A percentile compares a stretch with the other conserved stretches of the same genome.
Evolutionary conservation across 352 stramenopile species (phyloP).

Genomic region (Poterioochromonas sp.): DNA sequence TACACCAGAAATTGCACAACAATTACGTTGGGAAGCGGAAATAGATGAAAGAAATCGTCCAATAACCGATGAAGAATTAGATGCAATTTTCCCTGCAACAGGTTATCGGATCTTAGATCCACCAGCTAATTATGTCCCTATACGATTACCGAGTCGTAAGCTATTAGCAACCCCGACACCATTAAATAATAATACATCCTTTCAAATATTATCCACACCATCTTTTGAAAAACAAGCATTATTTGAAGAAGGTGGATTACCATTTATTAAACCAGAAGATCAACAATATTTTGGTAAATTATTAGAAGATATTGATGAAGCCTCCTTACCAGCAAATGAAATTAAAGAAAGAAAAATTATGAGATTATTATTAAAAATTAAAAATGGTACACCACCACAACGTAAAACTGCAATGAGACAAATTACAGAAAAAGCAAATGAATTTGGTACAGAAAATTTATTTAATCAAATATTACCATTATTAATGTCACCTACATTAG

Average conservation of each 20-base stretch:
- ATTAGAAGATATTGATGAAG: slow-evolving; percentile 55
- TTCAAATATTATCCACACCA: slow-evolving; percentile 66
- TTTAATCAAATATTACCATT: slow-evolving; percentile 99
- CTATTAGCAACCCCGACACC: slow-evolving; percentile 88
- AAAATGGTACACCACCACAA: slow-evolving; percentile 94
- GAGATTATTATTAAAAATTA: slow-evolving; percentile 95
- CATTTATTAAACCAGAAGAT: slow-evolving; percentile 96
- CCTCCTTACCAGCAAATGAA: slow-evolving; percentile 68
- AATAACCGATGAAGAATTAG: slow-evolving; percentile 88
- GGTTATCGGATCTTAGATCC: slow-evolving; percentile 89
- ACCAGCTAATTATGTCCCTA: slow-evolving; percentile 85
- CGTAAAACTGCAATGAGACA: slow-evolving; percentile 57
- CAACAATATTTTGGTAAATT: slow-evolving; percentile 68
- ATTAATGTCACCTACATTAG: slow-evolving; percentile 93
- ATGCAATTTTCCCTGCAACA: slow-evolving; percentile 86
- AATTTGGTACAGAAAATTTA: slow-evolving; percentile 89
- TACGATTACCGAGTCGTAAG: slow-evolving; percentile 85
- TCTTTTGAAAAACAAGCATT: slow-evolving; percentile 73
- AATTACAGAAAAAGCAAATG: slow-evolving; percentile 91
- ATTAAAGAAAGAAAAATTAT: slow-evolving; percentile 95
- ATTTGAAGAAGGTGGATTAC: slow-evolving; percentile 66
- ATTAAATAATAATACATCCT: slow-evolving; percentile 60
- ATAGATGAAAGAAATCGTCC: slow-evolving; percentile 92
- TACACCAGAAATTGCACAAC: slow-evolving; percentile 80
- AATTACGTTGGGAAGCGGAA: slow-evolving; percentile 84